These are phyloP conservation scores for Hericium coralloides DNA, from an alignment of 768 basidiomycete species.

Conservation along the genomic window DNA sequence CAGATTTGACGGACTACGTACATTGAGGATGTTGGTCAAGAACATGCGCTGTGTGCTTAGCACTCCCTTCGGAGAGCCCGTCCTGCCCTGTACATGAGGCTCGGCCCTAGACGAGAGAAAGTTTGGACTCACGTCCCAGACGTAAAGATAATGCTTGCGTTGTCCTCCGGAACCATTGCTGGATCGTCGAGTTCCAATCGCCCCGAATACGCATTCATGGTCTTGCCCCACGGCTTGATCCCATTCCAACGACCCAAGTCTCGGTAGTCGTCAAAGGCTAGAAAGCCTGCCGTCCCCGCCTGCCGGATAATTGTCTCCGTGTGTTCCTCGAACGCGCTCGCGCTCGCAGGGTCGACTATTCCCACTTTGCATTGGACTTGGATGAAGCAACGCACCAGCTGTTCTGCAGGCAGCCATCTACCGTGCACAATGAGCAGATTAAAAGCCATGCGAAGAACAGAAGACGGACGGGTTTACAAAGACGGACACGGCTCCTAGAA, in stretches of 20 bases:
- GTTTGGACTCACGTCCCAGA: not conserved
- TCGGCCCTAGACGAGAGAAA: conserved; percentile 42
- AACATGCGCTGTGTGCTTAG: conserved; percentile 58
- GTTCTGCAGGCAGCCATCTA: conserved; percentile 37
- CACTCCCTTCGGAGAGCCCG: conserved; percentile 58
- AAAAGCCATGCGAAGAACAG: not conserved
- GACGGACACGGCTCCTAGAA: conserved; percentile 53
- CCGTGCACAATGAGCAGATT: not conserved
- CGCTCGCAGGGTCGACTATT: conserved; percentile 50
- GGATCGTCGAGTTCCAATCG: conserved; percentile 19
- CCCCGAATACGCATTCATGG: conserved; percentile 24
- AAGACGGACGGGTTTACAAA: conserved; percentile 47
- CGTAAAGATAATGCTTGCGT: conserved; percentile 32
- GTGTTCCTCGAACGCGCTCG: conserved; percentile 33
- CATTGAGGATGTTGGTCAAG: conserved; percentile 51
- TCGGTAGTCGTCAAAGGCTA: conserved; percentile 36
- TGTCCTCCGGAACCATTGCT: conserved; percentile 45
- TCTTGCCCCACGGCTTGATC: conserved; percentile 33
- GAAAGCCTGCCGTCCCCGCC: conserved; percentile 26
- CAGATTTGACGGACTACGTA: conserved; percentile 15
- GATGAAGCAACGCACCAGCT: conserved; percentile 44
- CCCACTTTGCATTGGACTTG: conserved; percentile 46
- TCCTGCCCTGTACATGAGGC: conserved; percentile 16
- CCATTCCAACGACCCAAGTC: conserved; percentile 31
- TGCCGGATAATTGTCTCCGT: conserved; percentile 19